phyloP scores from a whole-genome alignment of 345 rosid genomes.

The Pelargonium nanum region DNA sequence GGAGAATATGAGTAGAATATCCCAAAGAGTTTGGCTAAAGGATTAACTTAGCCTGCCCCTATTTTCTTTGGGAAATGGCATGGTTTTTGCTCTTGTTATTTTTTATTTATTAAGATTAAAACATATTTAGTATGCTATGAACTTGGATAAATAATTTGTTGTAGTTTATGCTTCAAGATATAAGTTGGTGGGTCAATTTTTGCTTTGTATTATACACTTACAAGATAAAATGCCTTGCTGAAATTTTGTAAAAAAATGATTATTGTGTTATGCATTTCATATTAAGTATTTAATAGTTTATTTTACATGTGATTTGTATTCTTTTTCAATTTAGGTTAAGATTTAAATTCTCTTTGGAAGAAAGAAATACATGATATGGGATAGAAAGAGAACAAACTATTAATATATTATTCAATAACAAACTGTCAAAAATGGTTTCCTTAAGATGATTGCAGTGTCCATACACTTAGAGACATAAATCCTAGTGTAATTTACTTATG shows the following conservation, averaged over 20 bases:
- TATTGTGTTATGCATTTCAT: background rate
- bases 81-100: too few species aligned
- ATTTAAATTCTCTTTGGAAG: background rate
- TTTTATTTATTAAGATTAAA: too few species aligned
- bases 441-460: background rate
- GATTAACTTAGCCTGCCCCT: too few species aligned
- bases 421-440: background rate
- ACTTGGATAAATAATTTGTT: too few species aligned
- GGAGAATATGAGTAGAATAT: too few species aligned
- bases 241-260: too few species aligned
- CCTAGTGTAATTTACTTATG: background rate
- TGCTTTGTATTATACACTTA: background rate
- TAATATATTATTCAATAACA: background rate
- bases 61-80: too few species aligned
- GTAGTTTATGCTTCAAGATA: background rate
- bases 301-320: background rate
- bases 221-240: background rate
- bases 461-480: background rate
- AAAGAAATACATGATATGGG: background rate
- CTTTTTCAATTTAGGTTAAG: background rate
- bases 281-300: too few species aligned
- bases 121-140: background rate
- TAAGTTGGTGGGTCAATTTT: background rate
- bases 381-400: background rate
- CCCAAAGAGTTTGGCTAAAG: too few species aligned